phyloP scores from a whole-genome alignment of 495 filamentous ascomycete genomes.

The Lentithecium fluviatile region DNA sequence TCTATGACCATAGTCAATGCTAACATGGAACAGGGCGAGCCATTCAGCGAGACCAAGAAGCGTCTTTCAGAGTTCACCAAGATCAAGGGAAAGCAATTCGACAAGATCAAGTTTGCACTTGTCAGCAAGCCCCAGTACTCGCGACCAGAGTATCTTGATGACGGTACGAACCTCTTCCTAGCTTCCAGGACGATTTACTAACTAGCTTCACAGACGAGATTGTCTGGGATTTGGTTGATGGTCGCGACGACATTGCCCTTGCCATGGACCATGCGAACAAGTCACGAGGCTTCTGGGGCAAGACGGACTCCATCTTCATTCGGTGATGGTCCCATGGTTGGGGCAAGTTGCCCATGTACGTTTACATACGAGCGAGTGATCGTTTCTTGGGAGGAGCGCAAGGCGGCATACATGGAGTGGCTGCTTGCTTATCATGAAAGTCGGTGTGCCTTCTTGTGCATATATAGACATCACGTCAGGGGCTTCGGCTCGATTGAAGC shows the following conservation, averaged over 20 bases:
- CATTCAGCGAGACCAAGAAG: slow-evolving; percentile 87
- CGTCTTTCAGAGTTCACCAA: slow-evolving; percentile 85
- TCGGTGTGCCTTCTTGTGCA: slow-evolving; percentile 4
- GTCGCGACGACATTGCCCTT: slow-evolving; percentile 69
- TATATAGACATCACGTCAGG: slow-evolving; percentile 7
- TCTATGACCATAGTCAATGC: slow-evolving; percentile 7
- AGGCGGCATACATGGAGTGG: background rate
- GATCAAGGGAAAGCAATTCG: slow-evolving; percentile 95
- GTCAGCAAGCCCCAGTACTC: slow-evolving; percentile 64
- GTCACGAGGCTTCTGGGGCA: slow-evolving; percentile 56
- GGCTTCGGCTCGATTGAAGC: background rate
- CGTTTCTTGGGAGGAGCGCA: background rate
- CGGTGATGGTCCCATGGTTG: slow-evolving; percentile 42
- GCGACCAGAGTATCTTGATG: slow-evolving; percentile 76
- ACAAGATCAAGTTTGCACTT: slow-evolving; percentile 96
- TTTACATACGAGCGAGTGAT: background rate
- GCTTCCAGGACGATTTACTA: background rate
- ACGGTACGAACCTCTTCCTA: slow-evolving; percentile 64
- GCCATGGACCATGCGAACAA: slow-evolving; percentile 90
- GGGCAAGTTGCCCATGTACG: background rate
- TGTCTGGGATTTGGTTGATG: slow-evolving; percentile 67
- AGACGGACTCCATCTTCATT: slow-evolving; percentile 66
- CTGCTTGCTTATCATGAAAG: background rate
- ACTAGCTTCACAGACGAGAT: slow-evolving; percentile 64
- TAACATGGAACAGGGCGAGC: slow-evolving; percentile 62